A percentile compares a stretch with the other conserved stretches of the same genome.
These are phyloP conservation scores for Hypoxylon fuscum DNA, from an alignment of 495 filamentous ascomycete genomes.

Conservation along the genomic window DNA sequence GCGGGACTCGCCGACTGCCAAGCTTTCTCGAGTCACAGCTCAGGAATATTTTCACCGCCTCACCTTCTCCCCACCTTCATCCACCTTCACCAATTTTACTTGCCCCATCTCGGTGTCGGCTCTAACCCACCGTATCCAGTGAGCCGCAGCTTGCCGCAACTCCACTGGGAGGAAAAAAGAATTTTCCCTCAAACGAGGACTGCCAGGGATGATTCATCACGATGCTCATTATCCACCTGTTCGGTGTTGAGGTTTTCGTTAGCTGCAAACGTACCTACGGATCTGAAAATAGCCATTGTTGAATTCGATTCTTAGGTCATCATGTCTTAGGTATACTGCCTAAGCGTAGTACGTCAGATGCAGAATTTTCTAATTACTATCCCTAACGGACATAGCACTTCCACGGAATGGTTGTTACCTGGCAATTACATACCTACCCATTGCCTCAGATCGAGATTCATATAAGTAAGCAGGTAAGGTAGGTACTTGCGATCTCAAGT, in stretches of 20 bases:
- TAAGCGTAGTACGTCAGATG: too few species aligned
- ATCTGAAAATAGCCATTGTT: too few species aligned
- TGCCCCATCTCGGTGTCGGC: constrained; percentile 13
- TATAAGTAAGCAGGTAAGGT: too few species aligned
- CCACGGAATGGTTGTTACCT: too few species aligned
- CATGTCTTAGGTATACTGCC: too few species aligned
- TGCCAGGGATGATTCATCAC: too few species aligned
- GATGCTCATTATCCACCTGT: too few species aligned
- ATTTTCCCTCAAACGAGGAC: constrained; percentile 3
- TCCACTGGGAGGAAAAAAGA: constrained; percentile 24
- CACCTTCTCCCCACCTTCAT: constrained; percentile 15
- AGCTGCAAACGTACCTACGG: too few species aligned
- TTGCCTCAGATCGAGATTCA: neutral
- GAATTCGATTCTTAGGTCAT: too few species aligned
- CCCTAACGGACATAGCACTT: too few species aligned
- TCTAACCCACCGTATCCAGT: constrained; percentile 4
- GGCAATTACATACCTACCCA: neutral
- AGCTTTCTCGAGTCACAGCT: constrained; percentile 14
- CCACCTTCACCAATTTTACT: constrained; percentile 14
- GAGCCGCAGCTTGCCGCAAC: constrained; percentile 34
- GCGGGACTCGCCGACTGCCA: constrained; percentile 5
- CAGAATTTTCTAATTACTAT: too few species aligned
- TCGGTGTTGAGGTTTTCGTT: too few species aligned
- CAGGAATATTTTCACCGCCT: constrained; percentile 17
- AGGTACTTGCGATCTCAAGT: neutral